A percentile compares a stretch with the other conserved stretches of the same genome.
These are phyloP conservation scores for Heteromeles arbutifolia DNA, from an alignment of 306 rosid genomes.

Conservation along the genomic window DNA sequence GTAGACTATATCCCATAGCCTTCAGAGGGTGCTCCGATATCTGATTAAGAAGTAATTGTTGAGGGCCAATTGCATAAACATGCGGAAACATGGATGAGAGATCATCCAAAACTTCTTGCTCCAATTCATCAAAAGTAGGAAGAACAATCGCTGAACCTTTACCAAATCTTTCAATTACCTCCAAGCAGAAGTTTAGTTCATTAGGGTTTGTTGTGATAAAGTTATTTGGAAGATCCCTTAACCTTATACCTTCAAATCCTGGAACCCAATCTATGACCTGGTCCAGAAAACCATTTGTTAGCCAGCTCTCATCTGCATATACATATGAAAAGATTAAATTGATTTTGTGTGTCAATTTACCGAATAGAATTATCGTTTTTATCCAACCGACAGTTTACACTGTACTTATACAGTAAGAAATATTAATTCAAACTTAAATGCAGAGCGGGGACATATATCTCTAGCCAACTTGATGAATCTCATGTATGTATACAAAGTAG, in stretches of 20 bases:
- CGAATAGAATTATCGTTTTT: too few species aligned
- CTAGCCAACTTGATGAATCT: too few species aligned
- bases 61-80: slow-evolving; percentile 9
- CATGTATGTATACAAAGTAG: too few species aligned
- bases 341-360: too few species aligned
- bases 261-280: slow-evolving; percentile 12
- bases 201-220: neutral
- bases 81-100: neutral
- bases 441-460: too few species aligned
- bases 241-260: neutral
- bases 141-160: neutral
- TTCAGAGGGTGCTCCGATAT: neutral
- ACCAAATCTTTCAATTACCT: neutral
- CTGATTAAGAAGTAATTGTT: neutral
- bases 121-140: slow-evolving; percentile 9
- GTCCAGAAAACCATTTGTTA: slow-evolving; percentile 14
- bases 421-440: too few species aligned
- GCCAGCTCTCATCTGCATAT: slow-evolving; percentile 4
- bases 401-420: too few species aligned
- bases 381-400: too few species aligned
- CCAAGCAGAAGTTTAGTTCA: neutral
- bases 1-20: neutral
- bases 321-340: too few species aligned
- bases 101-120: slow-evolving; percentile 1
- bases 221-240: neutral